Base-by-base conservation (phyloP, 2,329 filamentous ascomycete genomes). In the Pseudocercospora fijiensis region DNA sequence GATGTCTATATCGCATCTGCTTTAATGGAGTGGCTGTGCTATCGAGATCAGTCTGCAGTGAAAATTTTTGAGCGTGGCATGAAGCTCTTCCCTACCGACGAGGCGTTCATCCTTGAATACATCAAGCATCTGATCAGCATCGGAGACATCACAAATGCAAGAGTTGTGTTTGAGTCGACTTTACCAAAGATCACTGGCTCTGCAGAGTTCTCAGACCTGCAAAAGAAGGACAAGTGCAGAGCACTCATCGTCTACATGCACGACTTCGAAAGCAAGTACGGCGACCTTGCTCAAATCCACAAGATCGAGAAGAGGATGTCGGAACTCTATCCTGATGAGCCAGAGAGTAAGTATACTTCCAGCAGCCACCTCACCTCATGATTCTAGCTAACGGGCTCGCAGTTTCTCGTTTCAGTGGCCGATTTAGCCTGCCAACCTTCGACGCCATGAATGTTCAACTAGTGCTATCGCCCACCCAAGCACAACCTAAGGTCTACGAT, bases 61-160 rank as follows among this genome's bases (percentile, higher is more conserved):
- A 97, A 95, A 79, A 98, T 99, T 65, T 96, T 98, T 70, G 95
- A 99, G 75, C 90, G 94, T 52, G 95, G 95, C 20, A 88, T 94
- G 67, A 95, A 92, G 74, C 82, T 99, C 11, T 99, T 98, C 74
- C 94, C 94, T 0, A 91, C 96, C 56, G 94, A 98, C 72, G 93
- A 96, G 76, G 84, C 88, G 63, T 98, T 98, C 78, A 92, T 96
- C 67, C 84, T 99, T 58, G 93, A 98, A 77, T 98, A 99, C 76
- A 83, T 99, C 71, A 97, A 96, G 80, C 95, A 96, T 77, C 81
- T 99, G 64, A 90, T 98, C 72, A 89, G 90, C 11, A 92, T 91
- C 75, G 94, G 96, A 71, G 95, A 99, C 77, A 89, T 92, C 55
- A 33, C 70, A 93, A 92, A 99, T 83, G 95, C 95, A 33, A 87